Evolutionary conservation across 768 basidiomycete species (phyloP).

Genomic region (Russula lepida): DNA sequence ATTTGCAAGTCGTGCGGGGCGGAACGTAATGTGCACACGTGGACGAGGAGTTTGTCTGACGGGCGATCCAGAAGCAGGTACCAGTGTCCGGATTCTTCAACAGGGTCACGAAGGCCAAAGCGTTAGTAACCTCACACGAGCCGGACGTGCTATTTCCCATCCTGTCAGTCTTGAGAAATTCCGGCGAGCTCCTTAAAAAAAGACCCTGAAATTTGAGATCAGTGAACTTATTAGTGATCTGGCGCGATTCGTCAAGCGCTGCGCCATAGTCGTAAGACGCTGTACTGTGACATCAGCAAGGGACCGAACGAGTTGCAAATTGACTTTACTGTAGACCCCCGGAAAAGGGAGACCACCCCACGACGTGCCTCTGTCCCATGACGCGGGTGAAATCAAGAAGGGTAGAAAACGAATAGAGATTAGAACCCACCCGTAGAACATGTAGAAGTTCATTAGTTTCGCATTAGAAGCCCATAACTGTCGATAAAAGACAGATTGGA

Average conservation of each 20-base stretch:
- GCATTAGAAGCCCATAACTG: constrained; percentile 75
- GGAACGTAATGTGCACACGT: constrained; percentile 37
- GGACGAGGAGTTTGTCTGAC: constrained; percentile 61
- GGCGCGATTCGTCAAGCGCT: constrained; percentile 59
- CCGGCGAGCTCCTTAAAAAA: constrained; percentile 71
- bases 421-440: constrained; percentile 59
- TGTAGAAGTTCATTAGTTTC: constrained; percentile 78
- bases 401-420: neutral
- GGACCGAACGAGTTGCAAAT: neutral
- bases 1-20: neutral
- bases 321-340: constrained; percentile 49
- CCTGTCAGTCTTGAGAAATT: constrained; percentile 75
- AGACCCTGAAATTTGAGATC: constrained; percentile 73
- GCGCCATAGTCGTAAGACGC: constrained; percentile 79
- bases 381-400: neutral
- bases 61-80: constrained; percentile 59
- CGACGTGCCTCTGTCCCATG: constrained; percentile 57
- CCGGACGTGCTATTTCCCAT: constrained; percentile 54
- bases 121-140: constrained; percentile 33
- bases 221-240: constrained; percentile 56
- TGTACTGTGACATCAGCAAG: constrained; percentile 8
- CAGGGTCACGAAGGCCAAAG: constrained; percentile 49
- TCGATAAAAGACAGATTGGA: constrained; percentile 72
- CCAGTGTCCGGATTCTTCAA: constrained; percentile 60
- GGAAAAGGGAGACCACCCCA: constrained; percentile 79